A percentile compares a stretch with the other conserved stretches of the same genome.
These are phyloP conservation scores for Scleroderma bovista DNA, from an alignment of 768 basidiomycete genomes.

Conservation along the genomic window DNA sequence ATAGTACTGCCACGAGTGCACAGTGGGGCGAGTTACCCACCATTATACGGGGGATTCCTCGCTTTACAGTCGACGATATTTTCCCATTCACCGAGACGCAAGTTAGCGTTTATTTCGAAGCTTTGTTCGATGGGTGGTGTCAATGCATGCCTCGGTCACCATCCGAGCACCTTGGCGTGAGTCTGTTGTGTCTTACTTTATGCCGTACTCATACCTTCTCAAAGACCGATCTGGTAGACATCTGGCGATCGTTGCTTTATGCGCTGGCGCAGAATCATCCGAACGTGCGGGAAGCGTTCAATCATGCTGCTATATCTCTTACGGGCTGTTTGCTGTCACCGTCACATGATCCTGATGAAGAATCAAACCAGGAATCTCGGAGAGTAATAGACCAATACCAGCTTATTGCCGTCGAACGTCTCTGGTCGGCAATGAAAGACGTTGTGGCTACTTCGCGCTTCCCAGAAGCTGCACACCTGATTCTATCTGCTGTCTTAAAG, in stretches of 20 bases:
- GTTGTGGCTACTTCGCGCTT: constrained; percentile 41
- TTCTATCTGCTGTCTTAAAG: constrained; percentile 43
- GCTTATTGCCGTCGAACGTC: constrained; percentile 36
- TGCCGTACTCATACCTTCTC: constrained; percentile 2
- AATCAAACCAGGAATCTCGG: constrained; percentile 19
- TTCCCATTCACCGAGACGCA: constrained; percentile 35
- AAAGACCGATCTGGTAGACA: constrained; percentile 36
- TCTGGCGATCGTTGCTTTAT: constrained; percentile 54
- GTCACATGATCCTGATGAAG: neutral
- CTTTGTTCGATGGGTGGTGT: constrained; percentile 36
- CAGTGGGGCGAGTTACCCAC: constrained; percentile 21
- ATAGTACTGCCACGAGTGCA: constrained; percentile 37
- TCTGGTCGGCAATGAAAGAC: constrained; percentile 50
- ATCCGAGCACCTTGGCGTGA: constrained; percentile 20
- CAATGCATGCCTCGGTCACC: constrained; percentile 17
- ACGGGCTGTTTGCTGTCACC: constrained; percentile 28
- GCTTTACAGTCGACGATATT: constrained; percentile 20
- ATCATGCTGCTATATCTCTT: constrained; percentile 31
- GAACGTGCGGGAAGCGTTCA: constrained; percentile 30
- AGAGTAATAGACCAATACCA: constrained; percentile 28
- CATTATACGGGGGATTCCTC: constrained; percentile 22
- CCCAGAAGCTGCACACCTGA: constrained; percentile 36
- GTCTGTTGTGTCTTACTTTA: constrained; percentile 6
- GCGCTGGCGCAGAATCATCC: constrained; percentile 35
- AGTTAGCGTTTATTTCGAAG: constrained; percentile 34